phyloP scores from a whole-genome alignment of 192 early-diverging fungal species.

The Powellomyces hirtus region DNA sequence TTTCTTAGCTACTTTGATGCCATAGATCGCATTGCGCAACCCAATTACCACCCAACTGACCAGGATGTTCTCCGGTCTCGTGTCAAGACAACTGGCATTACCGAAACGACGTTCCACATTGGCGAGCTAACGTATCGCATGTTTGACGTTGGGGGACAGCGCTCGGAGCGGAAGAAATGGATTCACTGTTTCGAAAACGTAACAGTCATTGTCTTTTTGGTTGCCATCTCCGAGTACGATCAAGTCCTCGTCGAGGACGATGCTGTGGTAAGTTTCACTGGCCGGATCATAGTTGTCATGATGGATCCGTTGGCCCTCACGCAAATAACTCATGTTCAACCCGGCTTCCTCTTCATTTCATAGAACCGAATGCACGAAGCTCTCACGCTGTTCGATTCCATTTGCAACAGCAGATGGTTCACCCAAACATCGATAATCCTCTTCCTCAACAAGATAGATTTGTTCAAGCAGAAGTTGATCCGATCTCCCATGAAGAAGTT shows the following conservation, averaged over 20 bases:
- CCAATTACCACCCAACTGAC: slow-evolving; percentile 84
- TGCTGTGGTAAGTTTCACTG: slow-evolving; percentile 64
- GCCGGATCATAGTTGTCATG: neutral
- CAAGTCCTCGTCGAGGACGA: slow-evolving; percentile 95
- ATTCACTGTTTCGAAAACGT: slow-evolving; percentile 99
- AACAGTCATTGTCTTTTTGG: slow-evolving; percentile 92
- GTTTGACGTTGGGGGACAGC: slow-evolving; percentile 98
- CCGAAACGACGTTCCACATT: slow-evolving; percentile 89
- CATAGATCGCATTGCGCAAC: slow-evolving; percentile 81
- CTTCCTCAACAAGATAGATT: slow-evolving; percentile 98
- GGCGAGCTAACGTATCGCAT: slow-evolving; percentile 92
- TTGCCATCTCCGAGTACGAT: slow-evolving; percentile 94
- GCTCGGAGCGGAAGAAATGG: slow-evolving; percentile 99
- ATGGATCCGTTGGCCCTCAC: neutral
- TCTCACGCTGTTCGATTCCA: slow-evolving; percentile 93
- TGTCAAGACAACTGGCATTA: slow-evolving; percentile 97
- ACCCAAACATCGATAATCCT: slow-evolving; percentile 96
- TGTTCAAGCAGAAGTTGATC: slow-evolving; percentile 88
- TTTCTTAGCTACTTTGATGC: slow-evolving; percentile 83
- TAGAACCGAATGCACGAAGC: slow-evolving; percentile 95
- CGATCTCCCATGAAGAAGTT: slow-evolving; percentile 79
- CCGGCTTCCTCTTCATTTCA: neutral
- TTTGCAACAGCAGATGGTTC: slow-evolving; percentile 98
- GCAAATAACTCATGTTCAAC: neutral
- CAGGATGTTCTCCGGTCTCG: slow-evolving; percentile 96